Evolutionary conservation across 495 filamentous ascomycete genomes (phyloP).

Genomic region (Darksidea phi): DNA sequence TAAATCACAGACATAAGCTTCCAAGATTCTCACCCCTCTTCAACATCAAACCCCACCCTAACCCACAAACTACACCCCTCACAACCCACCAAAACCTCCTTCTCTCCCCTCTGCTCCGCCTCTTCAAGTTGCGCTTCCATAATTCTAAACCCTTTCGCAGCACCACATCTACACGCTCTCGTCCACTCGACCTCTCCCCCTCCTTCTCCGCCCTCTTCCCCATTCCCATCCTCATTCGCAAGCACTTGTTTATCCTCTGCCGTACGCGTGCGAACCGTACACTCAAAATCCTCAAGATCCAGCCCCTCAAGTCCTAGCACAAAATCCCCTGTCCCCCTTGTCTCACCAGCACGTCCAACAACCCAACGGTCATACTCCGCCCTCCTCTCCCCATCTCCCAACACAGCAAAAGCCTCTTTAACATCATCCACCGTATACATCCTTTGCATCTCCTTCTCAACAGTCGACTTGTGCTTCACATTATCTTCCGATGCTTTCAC

Average conservation of each 20-base stretch:
- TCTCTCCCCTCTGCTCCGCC: constrained; percentile 17
- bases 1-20: too few species aligned
- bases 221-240: neutral
- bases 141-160: constrained; percentile 25
- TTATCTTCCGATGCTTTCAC: too few species aligned
- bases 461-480: neutral
- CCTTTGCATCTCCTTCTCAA: neutral
- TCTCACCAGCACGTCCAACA: neutral
- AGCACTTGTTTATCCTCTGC: too few species aligned
- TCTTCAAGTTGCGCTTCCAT: constrained; percentile 23
- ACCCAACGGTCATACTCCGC: constrained; percentile 2
- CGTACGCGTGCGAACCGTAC: neutral
- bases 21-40: constrained; percentile 9
- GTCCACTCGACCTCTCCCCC: constrained; percentile 3
- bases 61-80: constrained; percentile 38
- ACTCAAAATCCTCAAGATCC: constrained; percentile 8
- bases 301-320: constrained; percentile 9
- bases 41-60: constrained; percentile 36
- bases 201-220: neutral
- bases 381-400: constrained; percentile 5
- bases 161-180: constrained; percentile 27
- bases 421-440: constrained; percentile 24
- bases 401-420: constrained; percentile 16
- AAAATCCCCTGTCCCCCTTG: neutral
- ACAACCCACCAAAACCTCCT: constrained; percentile 36